phyloP scores from a whole-genome alignment of 2,329 filamentous ascomycete genomes.

The Colletotrichum australisinense region DNA sequence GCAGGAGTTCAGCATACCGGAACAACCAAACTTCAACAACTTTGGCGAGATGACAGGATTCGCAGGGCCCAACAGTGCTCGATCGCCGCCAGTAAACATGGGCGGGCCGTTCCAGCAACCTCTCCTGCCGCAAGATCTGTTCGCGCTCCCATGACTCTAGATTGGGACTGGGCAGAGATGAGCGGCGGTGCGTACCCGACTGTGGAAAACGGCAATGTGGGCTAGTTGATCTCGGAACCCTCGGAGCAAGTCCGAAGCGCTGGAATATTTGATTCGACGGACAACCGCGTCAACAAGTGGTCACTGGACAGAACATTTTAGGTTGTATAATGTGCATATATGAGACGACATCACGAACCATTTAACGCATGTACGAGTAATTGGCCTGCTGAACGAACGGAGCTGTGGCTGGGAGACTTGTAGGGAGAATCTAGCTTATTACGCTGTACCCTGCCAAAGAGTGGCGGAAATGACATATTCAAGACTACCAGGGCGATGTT shows the following conservation, averaged over 20 bases:
- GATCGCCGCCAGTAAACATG: conserved; percentile 48
- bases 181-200: conserved; percentile 73
- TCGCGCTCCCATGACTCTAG: conserved; percentile 95
- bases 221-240: conserved; percentile 27
- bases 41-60: conserved; percentile 60
- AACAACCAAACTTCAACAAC: conserved; percentile 52
- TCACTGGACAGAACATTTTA: background rate
- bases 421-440: background rate
- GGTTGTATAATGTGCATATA: conserved; percentile 21
- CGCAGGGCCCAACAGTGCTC: conserved; percentile 45
- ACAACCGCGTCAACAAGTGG: background rate
- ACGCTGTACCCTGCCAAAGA: background rate
- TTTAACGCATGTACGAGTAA: conserved; percentile 31
- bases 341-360: conserved; percentile 28
- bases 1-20: conserved; percentile 54
- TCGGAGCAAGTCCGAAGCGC: background rate
- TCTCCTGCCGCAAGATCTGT: conserved; percentile 91
- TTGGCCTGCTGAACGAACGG: conserved; percentile 17
- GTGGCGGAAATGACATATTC: background rate
- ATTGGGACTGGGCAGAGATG: conserved; percentile 85
- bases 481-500: background rate
- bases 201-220: conserved; percentile 71
- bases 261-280: background rate
- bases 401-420: background rate
- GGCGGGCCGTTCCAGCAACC: conserved; percentile 76